phyloP scores from a whole-genome alignment of 1,139 yeast genomes.

The Sugiyamaella novakii region DNA sequence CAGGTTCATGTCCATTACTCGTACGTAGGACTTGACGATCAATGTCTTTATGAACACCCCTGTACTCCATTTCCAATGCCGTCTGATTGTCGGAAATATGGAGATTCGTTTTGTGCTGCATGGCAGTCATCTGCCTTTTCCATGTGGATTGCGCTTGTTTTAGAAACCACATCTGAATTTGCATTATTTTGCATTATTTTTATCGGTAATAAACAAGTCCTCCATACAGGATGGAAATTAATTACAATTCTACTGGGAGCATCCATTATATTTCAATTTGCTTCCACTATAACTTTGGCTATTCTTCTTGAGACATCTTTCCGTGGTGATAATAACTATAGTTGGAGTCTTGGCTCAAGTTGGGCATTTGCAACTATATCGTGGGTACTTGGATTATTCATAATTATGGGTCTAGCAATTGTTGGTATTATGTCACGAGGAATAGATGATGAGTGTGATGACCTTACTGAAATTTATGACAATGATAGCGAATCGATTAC shows the following conservation, averaged over 20 bases:
- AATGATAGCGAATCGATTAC: constrained; percentile 26
- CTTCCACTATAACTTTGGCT: constrained; percentile 25
- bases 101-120: constrained; percentile 28
- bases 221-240: constrained; percentile 30
- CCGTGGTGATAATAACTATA: constrained; percentile 20
- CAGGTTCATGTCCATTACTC: constrained; percentile 3
- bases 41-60: constrained; percentile 18
- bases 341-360: constrained; percentile 29
- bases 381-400: constrained; percentile 27
- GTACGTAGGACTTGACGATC: constrained; percentile 17
- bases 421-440: constrained; percentile 31
- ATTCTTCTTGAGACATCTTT: constrained; percentile 27
- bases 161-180: constrained; percentile 31
- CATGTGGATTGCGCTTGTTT: constrained; percentile 32
- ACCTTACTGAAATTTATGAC: constrained; percentile 23
- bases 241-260: constrained; percentile 23
- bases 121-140: constrained; percentile 33
- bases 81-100: constrained; percentile 24
- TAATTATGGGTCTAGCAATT: constrained; percentile 23
- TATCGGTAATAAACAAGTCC: constrained; percentile 23
- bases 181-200: constrained; percentile 17
- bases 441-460: constrained; percentile 15
- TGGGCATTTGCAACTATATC: constrained; percentile 30
- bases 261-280: constrained; percentile 23
- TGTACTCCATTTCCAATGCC: constrained; percentile 26